phyloP scores from a whole-genome alignment of 1,284 basidiomycete species.

The Butyriboletus appendiculatus region DNA sequence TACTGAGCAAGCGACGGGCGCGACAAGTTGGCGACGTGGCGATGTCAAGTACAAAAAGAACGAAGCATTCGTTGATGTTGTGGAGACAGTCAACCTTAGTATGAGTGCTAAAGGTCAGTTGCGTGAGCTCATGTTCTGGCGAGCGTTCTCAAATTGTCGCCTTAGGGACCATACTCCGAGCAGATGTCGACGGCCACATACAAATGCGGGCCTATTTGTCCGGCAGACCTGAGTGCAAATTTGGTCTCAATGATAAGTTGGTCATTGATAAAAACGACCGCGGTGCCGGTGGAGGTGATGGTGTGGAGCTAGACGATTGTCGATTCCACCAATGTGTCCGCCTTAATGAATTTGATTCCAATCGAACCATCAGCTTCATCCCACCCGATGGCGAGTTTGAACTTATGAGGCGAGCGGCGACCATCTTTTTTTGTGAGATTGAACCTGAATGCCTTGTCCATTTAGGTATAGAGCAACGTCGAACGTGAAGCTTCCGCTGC shows the following conservation, averaged over 20 bases:
- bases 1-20: slow-evolving; percentile 93
- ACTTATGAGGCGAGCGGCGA: slow-evolving; percentile 76
- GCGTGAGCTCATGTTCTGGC: background rate
- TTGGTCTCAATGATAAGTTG: slow-evolving; percentile 97
- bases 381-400: slow-evolving; percentile 99
- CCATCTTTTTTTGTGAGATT: slow-evolving; percentile 2
- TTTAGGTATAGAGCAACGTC: slow-evolving; percentile 91
- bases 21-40: slow-evolving; percentile 89
- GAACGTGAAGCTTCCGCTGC: slow-evolving; percentile 93
- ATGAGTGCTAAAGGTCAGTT: slow-evolving; percentile 91
- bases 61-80: slow-evolving; percentile 96
- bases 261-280: slow-evolving; percentile 89
- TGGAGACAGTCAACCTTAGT: slow-evolving; percentile 94
- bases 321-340: slow-evolving; percentile 99
- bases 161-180: slow-evolving; percentile 86
- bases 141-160: slow-evolving; percentile 1
- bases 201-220: slow-evolving; percentile 97
- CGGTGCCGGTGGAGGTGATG: slow-evolving; percentile 59
- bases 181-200: slow-evolving; percentile 98
- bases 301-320: slow-evolving; percentile 96
- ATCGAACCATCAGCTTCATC: slow-evolving; percentile 93
- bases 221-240: slow-evolving; percentile 97
- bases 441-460: slow-evolving; percentile 1
- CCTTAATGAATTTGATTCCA: slow-evolving; percentile 91
- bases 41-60: slow-evolving; percentile 99